Conservation (phyloP, 164 flowering plant genomes). For the Liriodendron chinense region DNA sequence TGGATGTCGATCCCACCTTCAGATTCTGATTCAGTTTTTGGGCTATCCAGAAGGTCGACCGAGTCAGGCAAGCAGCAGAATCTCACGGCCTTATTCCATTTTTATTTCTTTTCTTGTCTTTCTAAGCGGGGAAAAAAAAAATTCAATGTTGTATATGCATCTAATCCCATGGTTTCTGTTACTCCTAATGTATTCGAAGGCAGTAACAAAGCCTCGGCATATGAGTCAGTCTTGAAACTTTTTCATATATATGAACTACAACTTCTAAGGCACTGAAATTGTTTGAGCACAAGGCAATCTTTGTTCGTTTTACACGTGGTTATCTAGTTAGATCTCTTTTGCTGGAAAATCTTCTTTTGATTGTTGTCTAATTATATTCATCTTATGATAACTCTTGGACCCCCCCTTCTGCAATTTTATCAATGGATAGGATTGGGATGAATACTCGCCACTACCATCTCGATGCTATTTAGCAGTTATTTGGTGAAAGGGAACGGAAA, state of each 20-base stretch:
- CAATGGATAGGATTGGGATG: too few relatives aligned
- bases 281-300: constrained; percentile 2
- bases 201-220: constrained; percentile 4
- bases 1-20: constrained; percentile 93
- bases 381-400: too few relatives aligned
- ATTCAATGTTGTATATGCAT: constrained; percentile 12
- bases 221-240: neutral
- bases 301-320: neutral
- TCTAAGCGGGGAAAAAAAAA: neutral
- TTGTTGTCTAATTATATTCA: too few relatives aligned
- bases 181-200: neutral
- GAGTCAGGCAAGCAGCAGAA: neutral
- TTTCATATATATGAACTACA: constrained; percentile 7
- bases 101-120: neutral
- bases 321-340: too few relatives aligned
- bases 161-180: neutral
- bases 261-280: constrained; percentile 9
- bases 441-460: too few relatives aligned
- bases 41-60: neutral
- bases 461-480: too few relatives aligned
- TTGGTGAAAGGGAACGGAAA: too few relatives aligned
- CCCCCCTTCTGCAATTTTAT: too few relatives aligned
- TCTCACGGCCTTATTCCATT: neutral
- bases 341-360: too few relatives aligned
- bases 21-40: constrained; percentile 54